A percentile compares a stretch with the other conserved stretches of the same genome.
Evolutionary conservation across 2,329 filamentous ascomycete genomes (phyloP).

Genomic region (Delphinella strobiligena): DNA sequence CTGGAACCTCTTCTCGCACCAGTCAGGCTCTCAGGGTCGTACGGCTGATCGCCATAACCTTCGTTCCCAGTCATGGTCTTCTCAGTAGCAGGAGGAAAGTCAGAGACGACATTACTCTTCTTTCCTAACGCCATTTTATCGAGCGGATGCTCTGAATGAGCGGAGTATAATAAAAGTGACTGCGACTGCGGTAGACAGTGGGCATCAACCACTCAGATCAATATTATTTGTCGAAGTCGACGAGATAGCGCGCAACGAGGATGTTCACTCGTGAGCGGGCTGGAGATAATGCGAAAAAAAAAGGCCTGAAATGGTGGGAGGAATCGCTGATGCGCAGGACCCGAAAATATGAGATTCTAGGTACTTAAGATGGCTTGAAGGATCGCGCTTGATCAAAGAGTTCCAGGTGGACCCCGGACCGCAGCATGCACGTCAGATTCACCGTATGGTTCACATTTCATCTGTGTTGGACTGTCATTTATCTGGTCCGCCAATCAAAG

Average conservation of each 20-base stretch:
- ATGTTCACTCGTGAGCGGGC: background rate
- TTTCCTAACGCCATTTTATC: constrained; percentile 40
- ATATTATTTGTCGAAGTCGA: background rate
- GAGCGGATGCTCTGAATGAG: constrained; percentile 32
- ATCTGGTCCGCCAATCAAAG: too few species aligned
- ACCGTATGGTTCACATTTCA: too few species aligned
- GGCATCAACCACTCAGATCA: constrained; percentile 25
- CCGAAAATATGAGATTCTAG: too few species aligned
- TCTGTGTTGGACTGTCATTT: too few species aligned
- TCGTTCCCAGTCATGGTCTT: constrained; percentile 12
- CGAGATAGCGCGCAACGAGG: background rate
- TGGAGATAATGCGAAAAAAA: too few species aligned
- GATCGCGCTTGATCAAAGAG: too few species aligned
- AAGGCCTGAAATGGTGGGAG: too few species aligned
- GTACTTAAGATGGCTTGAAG: too few species aligned
- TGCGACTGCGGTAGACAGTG: constrained; percentile 18
- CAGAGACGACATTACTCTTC: constrained; percentile 7
- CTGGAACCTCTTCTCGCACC: constrained; percentile 28
- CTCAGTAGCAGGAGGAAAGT: constrained; percentile 9
- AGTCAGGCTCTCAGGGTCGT: constrained; percentile 15
- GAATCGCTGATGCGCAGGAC: too few species aligned
- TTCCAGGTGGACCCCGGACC: too few species aligned
- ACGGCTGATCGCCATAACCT: constrained; percentile 15
- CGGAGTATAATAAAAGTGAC: constrained; percentile 27
- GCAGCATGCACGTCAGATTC: too few species aligned